These are phyloP conservation scores for Backusella tarrabulga DNA, from an alignment of 192 early-diverging fungal species.

Conservation along the genomic window DNA sequence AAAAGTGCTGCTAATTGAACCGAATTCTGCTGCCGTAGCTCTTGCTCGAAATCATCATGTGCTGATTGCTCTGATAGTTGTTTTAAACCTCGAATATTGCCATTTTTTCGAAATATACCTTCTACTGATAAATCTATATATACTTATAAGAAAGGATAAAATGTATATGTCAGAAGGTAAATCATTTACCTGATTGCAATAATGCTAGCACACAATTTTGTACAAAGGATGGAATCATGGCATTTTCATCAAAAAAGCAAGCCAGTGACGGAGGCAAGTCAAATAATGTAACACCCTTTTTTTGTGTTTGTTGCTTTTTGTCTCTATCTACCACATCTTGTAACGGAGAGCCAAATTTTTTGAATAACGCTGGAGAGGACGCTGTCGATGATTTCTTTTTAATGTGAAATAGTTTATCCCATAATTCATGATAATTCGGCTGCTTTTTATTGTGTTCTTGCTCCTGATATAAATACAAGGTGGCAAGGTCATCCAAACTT, in stretches of 20 bases:
- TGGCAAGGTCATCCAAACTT: not conserved
- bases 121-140: constrained; percentile 77
- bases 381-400: not conserved
- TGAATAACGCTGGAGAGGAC: not conserved
- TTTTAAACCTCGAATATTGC: constrained; percentile 91
- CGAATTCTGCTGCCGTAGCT: constrained; percentile 49
- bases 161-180: not conserved
- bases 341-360: constrained; percentile 16
- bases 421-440: not conserved
- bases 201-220: constrained; percentile 76
- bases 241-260: constrained; percentile 56
- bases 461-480: constrained; percentile 20
- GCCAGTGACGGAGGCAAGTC: not conserved
- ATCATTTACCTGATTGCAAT: constrained; percentile 63
- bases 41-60: constrained; percentile 40
- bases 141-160: not conserved
- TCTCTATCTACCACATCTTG: not conserved
- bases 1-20: constrained; percentile 94
- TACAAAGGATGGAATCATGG: constrained; percentile 81
- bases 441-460: not conserved
- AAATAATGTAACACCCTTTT: not conserved
- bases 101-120: constrained; percentile 98
- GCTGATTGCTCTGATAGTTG: constrained; percentile 79
- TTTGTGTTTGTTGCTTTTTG: not conserved
- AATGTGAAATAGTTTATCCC: constrained; percentile 17